These are phyloP conservation scores for Xenoacremonium recifei DNA, from an alignment of 2,329 filamentous ascomycete species.

Conservation along the genomic window DNA sequence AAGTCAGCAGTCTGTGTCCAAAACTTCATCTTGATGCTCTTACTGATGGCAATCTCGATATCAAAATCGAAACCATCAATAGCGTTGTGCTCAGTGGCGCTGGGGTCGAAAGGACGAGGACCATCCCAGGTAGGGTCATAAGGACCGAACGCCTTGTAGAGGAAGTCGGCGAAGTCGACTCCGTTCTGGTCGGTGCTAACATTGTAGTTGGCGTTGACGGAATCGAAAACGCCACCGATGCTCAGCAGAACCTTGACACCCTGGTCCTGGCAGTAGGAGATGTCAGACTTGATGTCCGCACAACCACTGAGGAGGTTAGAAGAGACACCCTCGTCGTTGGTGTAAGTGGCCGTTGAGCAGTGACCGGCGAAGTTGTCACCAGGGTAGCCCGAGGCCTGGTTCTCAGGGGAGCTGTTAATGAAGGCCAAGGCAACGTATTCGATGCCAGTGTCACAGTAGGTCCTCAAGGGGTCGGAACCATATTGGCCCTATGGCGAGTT, in stretches of 20 bases:
- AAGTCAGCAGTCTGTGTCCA: slow-evolving; percentile 5
- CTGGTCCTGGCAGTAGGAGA: slow-evolving; percentile 38
- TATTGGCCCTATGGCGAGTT: slow-evolving; percentile 33
- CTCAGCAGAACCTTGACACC: slow-evolving; percentile 44
- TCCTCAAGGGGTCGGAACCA: slow-evolving; percentile 28
- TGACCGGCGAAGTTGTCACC: slow-evolving; percentile 40
- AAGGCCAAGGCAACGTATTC: slow-evolving; percentile 39
- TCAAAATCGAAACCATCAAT: slow-evolving; percentile 46
- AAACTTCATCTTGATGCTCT: no score
- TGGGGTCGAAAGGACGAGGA: slow-evolving; percentile 39
- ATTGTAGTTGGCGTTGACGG: slow-evolving; percentile 29
- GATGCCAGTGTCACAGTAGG: slow-evolving; percentile 36
- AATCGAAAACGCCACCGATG: slow-evolving; percentile 35
- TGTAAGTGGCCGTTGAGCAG: slow-evolving; percentile 30
- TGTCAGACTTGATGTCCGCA: slow-evolving; percentile 35
- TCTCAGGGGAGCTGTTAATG: slow-evolving; percentile 37
- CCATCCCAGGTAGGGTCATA: slow-evolving; percentile 28
- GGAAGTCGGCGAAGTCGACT: slow-evolving; percentile 35
- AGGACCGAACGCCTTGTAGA: slow-evolving; percentile 39
- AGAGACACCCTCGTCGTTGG: slow-evolving; percentile 17
- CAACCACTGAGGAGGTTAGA: slow-evolving; percentile 37
- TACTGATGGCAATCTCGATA: slow-evolving; percentile 34
- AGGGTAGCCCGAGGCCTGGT: slow-evolving; percentile 33
- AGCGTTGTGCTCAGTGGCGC: slow-evolving; percentile 19
- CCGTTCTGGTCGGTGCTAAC: slow-evolving; percentile 31